Base-by-base conservation (phyloP, 2,329 filamentous ascomycete genomes). In the Macrophomina phaseolina region DNA sequence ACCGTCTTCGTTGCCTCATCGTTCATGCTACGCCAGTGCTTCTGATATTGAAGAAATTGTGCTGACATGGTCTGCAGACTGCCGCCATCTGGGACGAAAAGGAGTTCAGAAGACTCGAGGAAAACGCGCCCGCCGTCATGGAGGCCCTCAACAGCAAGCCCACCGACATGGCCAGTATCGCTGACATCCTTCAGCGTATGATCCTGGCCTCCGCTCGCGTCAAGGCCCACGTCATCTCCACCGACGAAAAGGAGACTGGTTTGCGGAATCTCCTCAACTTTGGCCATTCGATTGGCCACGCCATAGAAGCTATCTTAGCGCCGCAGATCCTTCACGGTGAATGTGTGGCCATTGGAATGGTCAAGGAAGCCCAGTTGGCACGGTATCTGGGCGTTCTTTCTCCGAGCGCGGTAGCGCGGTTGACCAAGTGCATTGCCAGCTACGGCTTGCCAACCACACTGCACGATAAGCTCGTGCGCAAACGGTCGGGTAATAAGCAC, bases 211-310 rank as follows among this genome's bases (percentile, higher is more conserved):
- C 94, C 7, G 93, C 94, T 16, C 87, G 89, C 62, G 92, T 96
- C 76, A 99, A 99, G 82, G 95, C 95, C 7, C 89, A 92, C 72
- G 95, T 99, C 16, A 95, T 99, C 45, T 97, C 94, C 11, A 89
- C 90, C 18, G 95, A 99, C 77, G 95, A 99, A 81, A 89, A 93
- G 71, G 95, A 99, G 80, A 94, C 94, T 30, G 95, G 95, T 12
- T 82, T 99, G 67, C 89, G 95, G 68, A 99, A 99, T 78, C 85
- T 99, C 64, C 85, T 99, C 68, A 99, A 99, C 79, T 98, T 97
- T 80, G 95, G 95, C 40, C 95, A 99, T 77, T 98, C 95, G 0
- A 98, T 99, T 71, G 95, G 95, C 16, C 95, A 99, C 79, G 95
- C 95, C 23, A 94, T 94, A 72, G 95, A 99, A 81, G 95, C 94